Base-by-base conservation (phyloP, 306 rosid genomes). In the Rosa multiflora region DNA sequence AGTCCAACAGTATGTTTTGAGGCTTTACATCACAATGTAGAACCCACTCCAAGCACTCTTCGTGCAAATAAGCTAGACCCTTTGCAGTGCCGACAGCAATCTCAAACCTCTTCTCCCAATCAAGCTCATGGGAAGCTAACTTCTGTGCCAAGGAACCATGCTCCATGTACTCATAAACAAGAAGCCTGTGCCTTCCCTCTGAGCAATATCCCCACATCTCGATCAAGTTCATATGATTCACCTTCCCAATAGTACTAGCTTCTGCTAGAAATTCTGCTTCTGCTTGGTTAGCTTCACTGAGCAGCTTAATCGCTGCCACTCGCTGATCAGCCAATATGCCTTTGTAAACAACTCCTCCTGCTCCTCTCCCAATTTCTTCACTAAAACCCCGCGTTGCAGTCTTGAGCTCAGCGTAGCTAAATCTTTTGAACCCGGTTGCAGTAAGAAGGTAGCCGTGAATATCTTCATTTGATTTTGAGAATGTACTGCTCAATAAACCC, bases 1-100 rank as follows among this genome's bases (percentile, higher is more conserved):
- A 76, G 79, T 87, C 87, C 5, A 91, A 59, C 6, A 91, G 89
- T 74, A 90, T 88, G 70, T 91, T 91, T 7, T 88, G 89, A 73
- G 93, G 94, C 86, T 88, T 92, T 37, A 88, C 90, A 48, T 92
- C 97, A 23, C 91, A 92, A 29, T 90, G 97, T n/a, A 92, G 75
- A 74, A 89, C 83, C 93, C 96, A 91, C 73, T 91, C 95, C 78
- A 86, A 84, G 77, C 96, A 91, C 69, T 87, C 93, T 4, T 91
- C 93, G 23, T 91, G 93, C 14, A 91, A n/a, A 86, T 91, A 91
- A 68, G 89, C 84, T 14, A 91, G 78, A 6, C 90, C 93, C 64
- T 66, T 91, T 10, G 90, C 90, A 0, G 84, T 87, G 13, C 96
- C 93, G 3, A 86, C 18, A 9, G 96, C 91, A 72, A 88, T 87